Conservation (phyloP, 495 filamentous ascomycete species). For the Podospora tetraspora region DNA sequence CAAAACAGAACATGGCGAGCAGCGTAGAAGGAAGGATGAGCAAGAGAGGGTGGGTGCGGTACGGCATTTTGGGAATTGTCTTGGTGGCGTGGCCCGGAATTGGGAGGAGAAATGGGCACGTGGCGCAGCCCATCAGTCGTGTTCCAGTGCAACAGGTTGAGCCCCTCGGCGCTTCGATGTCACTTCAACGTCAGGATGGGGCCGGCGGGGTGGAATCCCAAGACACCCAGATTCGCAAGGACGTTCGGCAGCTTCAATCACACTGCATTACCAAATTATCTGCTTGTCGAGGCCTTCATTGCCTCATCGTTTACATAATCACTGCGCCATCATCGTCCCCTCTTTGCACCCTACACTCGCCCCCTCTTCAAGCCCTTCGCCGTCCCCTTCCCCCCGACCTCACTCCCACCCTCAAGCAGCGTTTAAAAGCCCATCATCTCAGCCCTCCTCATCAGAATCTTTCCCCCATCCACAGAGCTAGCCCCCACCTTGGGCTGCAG, state of each 20-base stretch:
- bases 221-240: no score
- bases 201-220: not conserved
- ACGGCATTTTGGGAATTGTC: no score
- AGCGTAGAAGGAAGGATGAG: not conserved
- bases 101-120: not conserved
- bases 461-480: conserved; percentile 48
- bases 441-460: conserved; percentile 45
- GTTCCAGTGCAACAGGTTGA: not conserved
- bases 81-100: no score
- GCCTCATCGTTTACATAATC: not conserved
- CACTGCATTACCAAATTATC: not conserved
- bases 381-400: not conserved
- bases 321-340: not conserved
- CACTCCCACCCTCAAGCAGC: no score
- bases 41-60: not conserved
- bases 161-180: no score
- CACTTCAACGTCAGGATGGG: not conserved
- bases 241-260: not conserved
- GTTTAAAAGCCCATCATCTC: not conserved
- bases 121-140: not conserved
- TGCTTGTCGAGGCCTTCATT: not conserved
- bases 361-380: no score
- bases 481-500: conserved; percentile 40
- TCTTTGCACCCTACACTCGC: no score
- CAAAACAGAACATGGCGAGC: not conserved